A percentile compares a stretch with the other conserved stretches of the same genome.
phyloP scores from a whole-genome alignment of 352 stramenopile genomes.

The Pythium monospermum region DNA sequence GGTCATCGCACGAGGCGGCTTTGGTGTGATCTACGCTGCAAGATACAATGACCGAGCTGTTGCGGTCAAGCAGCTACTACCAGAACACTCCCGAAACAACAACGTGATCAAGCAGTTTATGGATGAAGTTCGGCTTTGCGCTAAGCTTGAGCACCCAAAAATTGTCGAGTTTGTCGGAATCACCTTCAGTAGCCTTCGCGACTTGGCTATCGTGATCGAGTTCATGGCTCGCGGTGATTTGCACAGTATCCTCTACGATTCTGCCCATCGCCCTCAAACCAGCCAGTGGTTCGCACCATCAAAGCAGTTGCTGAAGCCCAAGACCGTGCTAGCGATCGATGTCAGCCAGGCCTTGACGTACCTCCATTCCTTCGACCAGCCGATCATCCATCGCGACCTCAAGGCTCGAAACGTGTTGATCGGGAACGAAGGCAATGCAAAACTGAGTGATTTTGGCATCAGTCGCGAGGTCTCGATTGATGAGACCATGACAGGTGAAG shows the following conservation, averaged over 20 bases:
- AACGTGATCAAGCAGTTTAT: constrained; percentile 24
- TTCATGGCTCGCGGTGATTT: constrained; percentile 28
- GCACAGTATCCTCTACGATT: no score
- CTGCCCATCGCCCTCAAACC: background rate
- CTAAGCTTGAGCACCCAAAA: constrained; percentile 28
- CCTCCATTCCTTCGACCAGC: constrained; percentile 12
- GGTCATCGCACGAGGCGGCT: constrained; percentile 19
- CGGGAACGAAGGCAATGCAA: background rate
- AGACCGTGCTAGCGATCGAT: constrained; percentile 8
- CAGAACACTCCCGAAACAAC: constrained; percentile 22
- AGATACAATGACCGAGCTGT: constrained; percentile 5
- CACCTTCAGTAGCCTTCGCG: constrained; percentile 25
- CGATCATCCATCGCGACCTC: constrained; percentile 15
- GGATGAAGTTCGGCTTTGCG: constrained; percentile 32
- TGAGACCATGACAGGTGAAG: no score
- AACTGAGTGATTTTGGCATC: constrained; percentile 15
- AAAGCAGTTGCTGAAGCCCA: no score
- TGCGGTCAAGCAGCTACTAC: constrained; percentile 19
- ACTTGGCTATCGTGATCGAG: constrained; percentile 29
- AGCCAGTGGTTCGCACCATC: constrained; percentile 1
- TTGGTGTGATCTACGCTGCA: constrained; percentile 14
- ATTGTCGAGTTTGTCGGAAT: constrained; percentile 35
- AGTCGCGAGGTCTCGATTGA: constrained; percentile 4
- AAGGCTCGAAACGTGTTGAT: constrained; percentile 15
- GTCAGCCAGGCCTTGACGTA: constrained; percentile 13